Conservation (phyloP, 139 green algal genomes). For the Tetradesmus lagerheimii region DNA sequence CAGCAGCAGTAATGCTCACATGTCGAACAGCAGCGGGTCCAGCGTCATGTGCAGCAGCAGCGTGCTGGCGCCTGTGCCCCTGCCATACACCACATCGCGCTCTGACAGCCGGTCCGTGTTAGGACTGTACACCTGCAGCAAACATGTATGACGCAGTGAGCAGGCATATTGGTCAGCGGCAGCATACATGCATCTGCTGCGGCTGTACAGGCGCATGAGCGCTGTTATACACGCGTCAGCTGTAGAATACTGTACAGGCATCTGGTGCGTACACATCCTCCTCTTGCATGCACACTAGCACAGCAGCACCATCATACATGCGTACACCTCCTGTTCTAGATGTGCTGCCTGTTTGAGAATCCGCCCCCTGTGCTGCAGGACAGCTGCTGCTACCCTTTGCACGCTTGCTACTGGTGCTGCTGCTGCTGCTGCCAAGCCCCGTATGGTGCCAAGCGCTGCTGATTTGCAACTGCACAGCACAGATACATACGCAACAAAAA, state of each 20-base stretch:
- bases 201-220: background rate
- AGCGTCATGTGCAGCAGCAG: constrained; percentile 37
- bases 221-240: too few relatives aligned
- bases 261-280: too few relatives aligned
- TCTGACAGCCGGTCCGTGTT: constrained; percentile 41
- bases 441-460: too few relatives aligned
- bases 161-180: background rate
- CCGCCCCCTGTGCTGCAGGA: background rate
- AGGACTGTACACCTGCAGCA: constrained; percentile 46
- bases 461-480: background rate
- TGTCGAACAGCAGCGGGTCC: constrained; percentile 5
- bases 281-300: too few relatives aligned
- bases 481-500: too few relatives aligned
- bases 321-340: background rate
- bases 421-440: background rate
- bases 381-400: background rate
- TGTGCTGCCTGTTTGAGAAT: background rate
- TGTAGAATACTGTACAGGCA: too few relatives aligned
- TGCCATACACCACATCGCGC: background rate
- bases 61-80: background rate
- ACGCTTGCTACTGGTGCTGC: background rate
- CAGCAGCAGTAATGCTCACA: background rate
- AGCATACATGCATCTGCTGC: background rate
- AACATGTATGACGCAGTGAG: too few relatives aligned
- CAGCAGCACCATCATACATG: background rate